These are phyloP conservation scores for Microsporum ferrugineum DNA, from an alignment of 2,329 filamentous ascomycete species.

Conservation along the genomic window DNA sequence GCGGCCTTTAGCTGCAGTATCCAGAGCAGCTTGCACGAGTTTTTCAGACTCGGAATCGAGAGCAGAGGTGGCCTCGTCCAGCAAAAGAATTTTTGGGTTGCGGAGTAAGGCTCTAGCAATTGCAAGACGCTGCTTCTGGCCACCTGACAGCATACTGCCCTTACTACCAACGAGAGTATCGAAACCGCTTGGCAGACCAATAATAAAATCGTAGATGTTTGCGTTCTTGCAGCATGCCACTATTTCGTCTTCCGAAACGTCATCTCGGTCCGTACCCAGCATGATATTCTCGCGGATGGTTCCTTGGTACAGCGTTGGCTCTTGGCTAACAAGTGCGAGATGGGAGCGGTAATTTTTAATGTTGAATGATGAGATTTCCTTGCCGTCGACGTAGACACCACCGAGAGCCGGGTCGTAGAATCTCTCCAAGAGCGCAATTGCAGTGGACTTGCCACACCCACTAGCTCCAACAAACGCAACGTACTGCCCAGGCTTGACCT, in stretches of 20 bases:
- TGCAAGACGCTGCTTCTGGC: neutral
- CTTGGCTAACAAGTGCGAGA: conserved; percentile 81
- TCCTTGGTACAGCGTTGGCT: conserved; percentile 87
- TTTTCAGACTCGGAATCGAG: neutral
- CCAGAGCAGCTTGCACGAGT: neutral
- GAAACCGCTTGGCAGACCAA: neutral
- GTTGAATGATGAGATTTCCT: conserved; percentile 68
- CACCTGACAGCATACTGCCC: neutral
- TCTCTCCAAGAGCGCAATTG: conserved; percentile 79
- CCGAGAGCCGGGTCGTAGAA: conserved; percentile 85
- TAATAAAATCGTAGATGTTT: conserved; percentile 79
- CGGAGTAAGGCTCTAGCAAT: neutral
- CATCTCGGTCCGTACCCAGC: conserved; percentile 56
- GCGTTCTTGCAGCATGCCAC: conserved; percentile 73
- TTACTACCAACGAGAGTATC: neutral
- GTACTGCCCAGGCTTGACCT: conserved; percentile 36
- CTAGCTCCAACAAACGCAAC: conserved; percentile 76
- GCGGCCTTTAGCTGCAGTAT: neutral
- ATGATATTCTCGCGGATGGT: conserved; percentile 84
- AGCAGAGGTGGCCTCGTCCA: neutral
- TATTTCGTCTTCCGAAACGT: conserved; percentile 60
- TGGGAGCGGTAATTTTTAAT: conserved; percentile 73
- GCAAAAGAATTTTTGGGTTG: neutral
- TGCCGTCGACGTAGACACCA: conserved; percentile 69
- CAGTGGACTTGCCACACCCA: conserved; percentile 88